These are phyloP conservation scores for Phytophthora capsici DNA, from an alignment of 352 stramenopile genomes.

Conservation along the genomic window DNA sequence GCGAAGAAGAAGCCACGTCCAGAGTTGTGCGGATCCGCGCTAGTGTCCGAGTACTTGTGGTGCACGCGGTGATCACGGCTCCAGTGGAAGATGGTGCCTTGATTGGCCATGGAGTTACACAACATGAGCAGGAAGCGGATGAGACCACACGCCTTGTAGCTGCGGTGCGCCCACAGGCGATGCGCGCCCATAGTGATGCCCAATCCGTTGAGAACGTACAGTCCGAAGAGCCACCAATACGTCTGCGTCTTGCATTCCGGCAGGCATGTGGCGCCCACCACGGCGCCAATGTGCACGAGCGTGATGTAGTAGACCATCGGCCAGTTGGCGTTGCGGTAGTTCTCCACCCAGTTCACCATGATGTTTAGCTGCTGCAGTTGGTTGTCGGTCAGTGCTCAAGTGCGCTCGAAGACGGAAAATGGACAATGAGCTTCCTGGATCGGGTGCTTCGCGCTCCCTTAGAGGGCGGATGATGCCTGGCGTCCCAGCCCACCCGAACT, in stretches of 20 bases:
- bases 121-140: slow-evolving; percentile 97
- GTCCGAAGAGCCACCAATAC: slow-evolving; percentile 85
- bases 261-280: slow-evolving; percentile 86
- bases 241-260: slow-evolving; percentile 84
- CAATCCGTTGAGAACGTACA: slow-evolving; percentile 95
- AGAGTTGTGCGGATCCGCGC: slow-evolving; percentile 96
- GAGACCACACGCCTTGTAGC: slow-evolving; percentile 93
- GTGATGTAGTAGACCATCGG: slow-evolving; percentile 97
- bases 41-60: slow-evolving; percentile 98
- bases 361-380: slow-evolving; percentile 14
- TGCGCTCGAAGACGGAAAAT: slow-evolving; percentile 33
- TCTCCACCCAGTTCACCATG: slow-evolving; percentile 68
- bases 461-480: slow-evolving; percentile 16
- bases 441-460: neutral
- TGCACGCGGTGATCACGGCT: slow-evolving; percentile 97
- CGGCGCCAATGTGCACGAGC: slow-evolving; percentile 91
- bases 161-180: slow-evolving; percentile 97
- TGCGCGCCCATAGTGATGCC: slow-evolving; percentile 98
- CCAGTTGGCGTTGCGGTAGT: slow-evolving; percentile 93
- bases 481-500: slow-evolving; percentile 5
- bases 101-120: slow-evolving; percentile 97
- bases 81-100: slow-evolving; percentile 99
- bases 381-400: slow-evolving; percentile 2
- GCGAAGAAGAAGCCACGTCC: slow-evolving; percentile 98
- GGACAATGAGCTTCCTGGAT: slow-evolving; percentile 31